Evolutionary conservation across 1,284 basidiomycete genomes (phyloP), one percentile per base, ranked within the genome.

Genomic region (Ganoderma boninense): DNA sequence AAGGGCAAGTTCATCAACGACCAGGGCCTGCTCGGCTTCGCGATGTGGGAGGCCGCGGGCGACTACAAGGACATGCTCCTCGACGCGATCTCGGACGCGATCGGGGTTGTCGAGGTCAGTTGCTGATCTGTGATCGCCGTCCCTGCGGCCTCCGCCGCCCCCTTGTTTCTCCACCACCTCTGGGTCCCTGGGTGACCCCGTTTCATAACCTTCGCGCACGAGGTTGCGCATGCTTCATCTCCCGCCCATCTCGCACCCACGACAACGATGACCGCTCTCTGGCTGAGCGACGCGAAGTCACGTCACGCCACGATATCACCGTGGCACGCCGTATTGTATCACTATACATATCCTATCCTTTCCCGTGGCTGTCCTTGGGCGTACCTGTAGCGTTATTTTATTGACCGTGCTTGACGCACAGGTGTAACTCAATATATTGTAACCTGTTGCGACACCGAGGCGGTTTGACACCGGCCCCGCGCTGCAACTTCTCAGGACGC

Each of bases 31-130:
- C 82, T 78, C 57, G 91, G 91, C 11, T 92, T 90, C 73, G 85
- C 90, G 23, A 84, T 91, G 79, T 92, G 89, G 85, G 87, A 92
- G 77, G 83, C 86, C 40, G 88, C 84, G 60, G 88, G 89, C 16
- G 91, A 92, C 80, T 85, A 81, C 74, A 79, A 89, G 42, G 83
- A 89, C 77, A 82, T 85, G 29, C 82, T 92, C 46, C 77, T 91
- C 65, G 81, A 87, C 73, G 83, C 90, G 32, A 89, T 92, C 73
- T 78, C 80, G 44, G 65, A 64, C 32, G 77, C 74, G 44, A 77
- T 77, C 38, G 76, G 76, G 44, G 71, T 77, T 44, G 70, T 73
- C 40, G 72, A 76, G 68, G 75, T 78, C 61, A 68, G 69, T 67
- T 73, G 72, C 72, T 73, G 60, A 71, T 35, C 32, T 32, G 32